phyloP scores from a whole-genome alignment of 805 yeast species.

The Tanozyma kutaoensis region DNA sequence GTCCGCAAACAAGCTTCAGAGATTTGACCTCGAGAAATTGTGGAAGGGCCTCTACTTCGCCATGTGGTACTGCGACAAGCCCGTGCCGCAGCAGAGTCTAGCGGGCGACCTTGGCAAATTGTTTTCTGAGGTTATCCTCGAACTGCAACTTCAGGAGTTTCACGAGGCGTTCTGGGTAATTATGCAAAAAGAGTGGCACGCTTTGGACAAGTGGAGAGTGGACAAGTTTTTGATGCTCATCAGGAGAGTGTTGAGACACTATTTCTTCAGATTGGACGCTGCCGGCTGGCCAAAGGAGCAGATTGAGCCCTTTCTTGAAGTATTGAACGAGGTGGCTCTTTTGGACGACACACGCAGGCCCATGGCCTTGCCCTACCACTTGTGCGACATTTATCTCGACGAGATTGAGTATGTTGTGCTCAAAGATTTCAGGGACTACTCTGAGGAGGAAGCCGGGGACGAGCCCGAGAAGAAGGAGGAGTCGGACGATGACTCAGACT shows the following conservation, averaged over 20 bases:
- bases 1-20: slow-evolving; percentile 24
- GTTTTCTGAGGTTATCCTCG: slow-evolving; percentile 30
- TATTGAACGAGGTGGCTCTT: slow-evolving; percentile 32
- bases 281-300: slow-evolving; percentile 37
- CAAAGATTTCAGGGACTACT: slow-evolving; percentile 26
- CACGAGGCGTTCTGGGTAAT: slow-evolving; percentile 72
- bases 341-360: slow-evolving; percentile 51
- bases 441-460: slow-evolving; percentile 25
- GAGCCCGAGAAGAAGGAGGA: slow-evolving; percentile 16
- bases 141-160: slow-evolving; percentile 34
- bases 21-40: slow-evolving; percentile 58
- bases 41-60: slow-evolving; percentile 95
- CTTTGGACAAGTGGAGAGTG: slow-evolving; percentile 72
- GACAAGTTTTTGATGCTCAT: slow-evolving; percentile 78
- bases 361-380: slow-evolving; percentile 70
- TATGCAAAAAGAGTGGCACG: slow-evolving; percentile 69
- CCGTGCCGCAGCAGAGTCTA: slow-evolving; percentile 78
- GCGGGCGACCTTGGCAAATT: slow-evolving; percentile 60
- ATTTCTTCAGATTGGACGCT: slow-evolving; percentile 39
- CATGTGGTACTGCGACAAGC: slow-evolving; percentile 95
- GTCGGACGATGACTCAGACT: slow-evolving; percentile 5
- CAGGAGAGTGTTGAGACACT: slow-evolving; percentile 61
- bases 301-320: slow-evolving; percentile 31
- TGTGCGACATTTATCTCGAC: slow-evolving; percentile 72
- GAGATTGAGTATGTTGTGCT: slow-evolving; percentile 64